Evolutionary conservation across 352 stramenopile genomes (phyloP).

Genomic region (Phytophthora capsici): DNA sequence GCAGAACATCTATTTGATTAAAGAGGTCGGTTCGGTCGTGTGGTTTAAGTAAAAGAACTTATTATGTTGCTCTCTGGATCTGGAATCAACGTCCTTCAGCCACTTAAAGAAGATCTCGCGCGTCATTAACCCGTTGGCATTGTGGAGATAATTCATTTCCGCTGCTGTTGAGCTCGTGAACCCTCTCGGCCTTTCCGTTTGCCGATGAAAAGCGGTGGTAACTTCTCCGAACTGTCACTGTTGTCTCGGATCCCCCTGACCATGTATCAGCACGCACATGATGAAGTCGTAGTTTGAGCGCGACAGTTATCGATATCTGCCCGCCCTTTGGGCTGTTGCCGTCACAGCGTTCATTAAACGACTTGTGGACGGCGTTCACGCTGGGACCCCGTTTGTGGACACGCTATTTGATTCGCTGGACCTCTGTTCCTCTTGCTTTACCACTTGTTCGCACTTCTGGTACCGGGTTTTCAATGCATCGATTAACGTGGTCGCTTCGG

Average conservation of each 20-base stretch:
- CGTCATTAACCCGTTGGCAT: conserved; percentile 41
- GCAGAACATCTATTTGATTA: too few relatives aligned
- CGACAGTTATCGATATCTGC: conserved; percentile 72
- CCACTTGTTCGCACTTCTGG: conserved; percentile 64
- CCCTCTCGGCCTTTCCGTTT: conserved; percentile 36
- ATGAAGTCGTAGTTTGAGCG: too few relatives aligned
- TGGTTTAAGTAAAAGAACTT: too few relatives aligned
- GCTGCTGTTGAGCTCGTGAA: conserved; percentile 22
- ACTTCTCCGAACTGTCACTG: conserved; percentile 41
- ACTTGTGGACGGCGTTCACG: conserved; percentile 23
- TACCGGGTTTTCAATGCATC: conserved; percentile 56
- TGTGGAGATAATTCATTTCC: conserved; percentile 41
- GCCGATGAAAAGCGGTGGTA: conserved; percentile 42
- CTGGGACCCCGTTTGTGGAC: conserved; percentile 29
- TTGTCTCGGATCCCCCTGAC: too few relatives aligned
- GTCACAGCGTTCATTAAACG: conserved; percentile 64
- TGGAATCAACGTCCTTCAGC: conserved; percentile 32
- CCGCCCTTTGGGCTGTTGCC: conserved; percentile 48
- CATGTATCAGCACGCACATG: too few relatives aligned
- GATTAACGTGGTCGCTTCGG: too few relatives aligned
- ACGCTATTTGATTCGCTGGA: conserved; percentile 61
- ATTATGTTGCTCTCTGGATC: conserved; percentile 28
- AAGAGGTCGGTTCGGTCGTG: too few relatives aligned
- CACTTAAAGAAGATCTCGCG: conserved; percentile 40
- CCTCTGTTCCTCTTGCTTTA: conserved; percentile 57